Base-by-base conservation (phyloP, 257 asterid species). In the Solanum acaule region DNA sequence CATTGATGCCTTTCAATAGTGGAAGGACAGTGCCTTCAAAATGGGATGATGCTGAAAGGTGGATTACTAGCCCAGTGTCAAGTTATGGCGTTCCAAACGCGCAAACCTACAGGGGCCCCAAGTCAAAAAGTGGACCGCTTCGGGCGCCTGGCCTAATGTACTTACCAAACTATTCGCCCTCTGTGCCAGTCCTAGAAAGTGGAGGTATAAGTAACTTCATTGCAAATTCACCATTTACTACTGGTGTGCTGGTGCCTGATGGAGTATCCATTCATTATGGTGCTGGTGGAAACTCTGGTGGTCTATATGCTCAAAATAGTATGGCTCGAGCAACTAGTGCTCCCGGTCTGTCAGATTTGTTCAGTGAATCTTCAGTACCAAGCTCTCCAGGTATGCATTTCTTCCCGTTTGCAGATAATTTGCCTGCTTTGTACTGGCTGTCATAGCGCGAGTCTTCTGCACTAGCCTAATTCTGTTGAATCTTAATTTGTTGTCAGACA, bases 11-110 rank as follows among this genome's bases (percentile, higher is more conserved):
- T 59, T 95, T 93, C 68, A 94, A 92, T 87, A 93, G 95, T 89
- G 98, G 98, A 78, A 95, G 95, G 88, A 88, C 97, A n/a, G 87
- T 95, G 87, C 99, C 99, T 87, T 97, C 98, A 1, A 97, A 97
- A 89, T 97, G 99, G 99, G 99, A 97, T 86, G 99, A 96, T 87
- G 99, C 99, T 14, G 99, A 97, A 92, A 92, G 98, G 88, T 97
- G 99, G 99, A 97, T 97, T 79, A 95, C 97, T 2, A 97, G 99
- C 81, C 99, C 99, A 0, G 49, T 96, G 88, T 94, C 98, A 1
- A 95, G 95, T 3, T 88, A 88, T 77, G 93, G 91, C n/a, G n/a
- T n/a, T 70, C 78, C 93, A 10, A 71, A 87, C 75, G 83, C 91
- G 70, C 98, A 90, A 59, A 89, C 93, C 70, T 92, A 92, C 46